phyloP scores from a whole-genome alignment of 169 alveolate genomes.

The Babesia divergens region DNA sequence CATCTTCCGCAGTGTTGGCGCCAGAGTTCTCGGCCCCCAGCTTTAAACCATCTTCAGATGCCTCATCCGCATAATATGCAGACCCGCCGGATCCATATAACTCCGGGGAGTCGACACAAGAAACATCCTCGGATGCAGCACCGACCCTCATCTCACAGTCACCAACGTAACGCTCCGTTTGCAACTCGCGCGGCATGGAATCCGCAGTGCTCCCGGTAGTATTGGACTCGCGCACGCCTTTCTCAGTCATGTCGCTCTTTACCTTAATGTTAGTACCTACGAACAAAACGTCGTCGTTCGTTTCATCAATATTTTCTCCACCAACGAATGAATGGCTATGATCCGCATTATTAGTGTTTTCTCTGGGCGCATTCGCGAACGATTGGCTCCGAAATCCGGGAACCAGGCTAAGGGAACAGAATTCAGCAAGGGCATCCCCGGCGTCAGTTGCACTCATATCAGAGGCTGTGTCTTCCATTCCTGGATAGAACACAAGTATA shows the following conservation, averaged over 20 bases:
- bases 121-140: too few species aligned
- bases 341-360: background rate
- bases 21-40: too few species aligned
- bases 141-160: too few species aligned
- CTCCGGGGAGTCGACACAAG: too few species aligned
- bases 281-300: conserved; percentile 44
- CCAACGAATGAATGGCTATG: background rate
- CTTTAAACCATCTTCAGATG: too few species aligned
- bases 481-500: too few species aligned
- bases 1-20: too few species aligned
- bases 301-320: background rate
- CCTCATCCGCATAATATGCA: too few species aligned
- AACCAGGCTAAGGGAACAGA: background rate
- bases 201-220: background rate
- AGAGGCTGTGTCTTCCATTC: too few species aligned
- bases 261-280: conserved; percentile 49
- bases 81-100: too few species aligned
- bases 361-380: background rate
- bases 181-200: background rate
- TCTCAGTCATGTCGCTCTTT: conserved; percentile 19
- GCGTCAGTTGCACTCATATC: too few species aligned
- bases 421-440: conserved; percentile 18
- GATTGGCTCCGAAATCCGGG: background rate
- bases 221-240: background rate
- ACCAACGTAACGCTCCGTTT: background rate